Evolutionary conservation across 2,329 filamentous ascomycete species (phyloP).

Genomic region (Lomentospora prolificans): DNA sequence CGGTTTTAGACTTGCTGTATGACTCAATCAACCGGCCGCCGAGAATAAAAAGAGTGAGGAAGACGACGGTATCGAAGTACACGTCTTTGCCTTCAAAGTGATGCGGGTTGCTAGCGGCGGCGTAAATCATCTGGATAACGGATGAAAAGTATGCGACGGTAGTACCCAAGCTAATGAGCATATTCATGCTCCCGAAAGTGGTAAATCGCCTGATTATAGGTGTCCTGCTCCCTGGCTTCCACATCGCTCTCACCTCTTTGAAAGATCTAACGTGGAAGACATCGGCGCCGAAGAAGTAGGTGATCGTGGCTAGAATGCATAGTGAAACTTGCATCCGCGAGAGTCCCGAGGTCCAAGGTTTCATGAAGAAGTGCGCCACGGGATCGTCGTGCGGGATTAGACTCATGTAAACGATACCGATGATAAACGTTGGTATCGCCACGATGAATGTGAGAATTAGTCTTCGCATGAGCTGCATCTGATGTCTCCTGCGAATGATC

Average conservation of each 20-base stretch:
- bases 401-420: conserved; percentile 88
- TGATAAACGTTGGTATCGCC: conserved; percentile 73
- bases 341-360: conserved; percentile 60
- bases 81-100: conserved; percentile 41
- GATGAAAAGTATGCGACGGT: conserved; percentile 81
- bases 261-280: conserved; percentile 71
- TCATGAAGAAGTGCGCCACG: conserved; percentile 57
- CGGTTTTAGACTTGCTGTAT: conserved; percentile 85
- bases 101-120: conserved; percentile 32
- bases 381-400: conserved; percentile 53
- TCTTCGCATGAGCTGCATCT: conserved; percentile 58
- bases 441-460: conserved; percentile 58
- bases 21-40: conserved; percentile 67
- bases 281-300: conserved; percentile 81
- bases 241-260: conserved; percentile 69
- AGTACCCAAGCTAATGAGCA: conserved; percentile 82
- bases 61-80: conserved; percentile 91
- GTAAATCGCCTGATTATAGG: conserved; percentile 70
- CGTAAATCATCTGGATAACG: conserved; percentile 62
- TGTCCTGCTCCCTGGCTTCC: conserved; percentile 64
- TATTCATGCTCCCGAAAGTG: conserved; percentile 95
- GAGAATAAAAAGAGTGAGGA: conserved; percentile 80
- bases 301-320: conserved; percentile 71
- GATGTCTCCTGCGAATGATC: conserved; percentile 60
- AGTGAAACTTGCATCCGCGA: conserved; percentile 70